Conservation (phyloP, 306 rosid genomes). For the Lathyrus sativus region DNA sequence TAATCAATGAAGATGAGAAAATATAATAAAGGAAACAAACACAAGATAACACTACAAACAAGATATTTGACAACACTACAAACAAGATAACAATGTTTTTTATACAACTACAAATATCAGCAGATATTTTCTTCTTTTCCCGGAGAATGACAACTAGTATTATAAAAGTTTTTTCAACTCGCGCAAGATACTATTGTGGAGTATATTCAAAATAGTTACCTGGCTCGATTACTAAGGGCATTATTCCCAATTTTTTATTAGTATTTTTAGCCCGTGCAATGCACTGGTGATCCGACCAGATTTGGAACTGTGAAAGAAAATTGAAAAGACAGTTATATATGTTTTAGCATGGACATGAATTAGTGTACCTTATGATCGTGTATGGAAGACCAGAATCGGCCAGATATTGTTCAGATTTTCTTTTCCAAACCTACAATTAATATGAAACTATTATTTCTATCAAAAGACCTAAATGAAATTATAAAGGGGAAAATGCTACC, state of each 20-base stretch:
- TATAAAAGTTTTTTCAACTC: background rate
- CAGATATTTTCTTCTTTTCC: background rate
- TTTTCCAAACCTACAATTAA: constrained; percentile 81
- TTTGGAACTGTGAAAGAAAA: background rate
- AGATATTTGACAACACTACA: background rate
- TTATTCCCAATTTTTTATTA: background rate
- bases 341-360: background rate
- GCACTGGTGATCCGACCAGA: background rate
- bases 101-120: background rate
- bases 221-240: background rate
- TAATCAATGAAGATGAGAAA: constrained; percentile 26
- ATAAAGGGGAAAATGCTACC: background rate
- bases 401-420: constrained; percentile 94
- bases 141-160: background rate
- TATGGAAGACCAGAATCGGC: constrained; percentile 89
- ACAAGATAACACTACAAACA: background rate
- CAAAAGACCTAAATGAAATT: constrained; percentile 2
- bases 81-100: constrained; percentile 7
- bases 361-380: constrained; percentile 79
- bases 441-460: background rate
- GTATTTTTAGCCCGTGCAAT: background rate
- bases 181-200: background rate
- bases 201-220: background rate
- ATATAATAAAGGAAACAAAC: constrained; percentile 3
- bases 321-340: background rate